These are phyloP conservation scores for Trichoderma atrobrunneum DNA, from an alignment of 2,329 filamentous ascomycete species.

Conservation along the genomic window DNA sequence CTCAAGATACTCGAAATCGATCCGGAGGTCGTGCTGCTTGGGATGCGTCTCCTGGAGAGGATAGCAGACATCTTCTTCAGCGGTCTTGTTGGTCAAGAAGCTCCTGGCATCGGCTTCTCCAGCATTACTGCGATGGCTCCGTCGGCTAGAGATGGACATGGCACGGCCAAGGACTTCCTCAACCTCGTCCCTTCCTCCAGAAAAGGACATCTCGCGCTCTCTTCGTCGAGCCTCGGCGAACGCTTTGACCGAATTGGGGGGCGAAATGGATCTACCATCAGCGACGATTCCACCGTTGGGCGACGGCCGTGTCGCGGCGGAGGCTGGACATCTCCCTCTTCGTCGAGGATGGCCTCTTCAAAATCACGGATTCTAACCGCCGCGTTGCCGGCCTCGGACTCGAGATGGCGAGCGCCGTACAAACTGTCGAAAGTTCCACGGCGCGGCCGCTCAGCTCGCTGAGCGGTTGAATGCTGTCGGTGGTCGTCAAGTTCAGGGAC, in stretches of 20 bases:
- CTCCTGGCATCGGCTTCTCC: slow-evolving; percentile 62
- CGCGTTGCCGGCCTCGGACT: slow-evolving; percentile 36
- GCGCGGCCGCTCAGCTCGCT: slow-evolving; percentile 58
- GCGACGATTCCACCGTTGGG: slow-evolving; percentile 54
- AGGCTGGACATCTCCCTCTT: slow-evolving; percentile 64
- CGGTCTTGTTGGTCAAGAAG: slow-evolving; percentile 64
- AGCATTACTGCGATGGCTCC: slow-evolving; percentile 56
- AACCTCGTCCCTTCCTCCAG: slow-evolving; percentile 43
- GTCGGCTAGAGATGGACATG: slow-evolving; percentile 55
- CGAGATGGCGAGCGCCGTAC: slow-evolving; percentile 51
- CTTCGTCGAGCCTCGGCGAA: slow-evolving; percentile 89
- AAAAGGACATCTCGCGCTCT: slow-evolving; percentile 66
- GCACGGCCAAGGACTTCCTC: slow-evolving; percentile 62
- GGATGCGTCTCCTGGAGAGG: slow-evolving; percentile 65
- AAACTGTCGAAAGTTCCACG: slow-evolving; percentile 74
- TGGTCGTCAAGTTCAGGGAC: slow-evolving; percentile 86
- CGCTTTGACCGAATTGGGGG: slow-evolving; percentile 95
- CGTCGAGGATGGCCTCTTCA: slow-evolving; percentile 73
- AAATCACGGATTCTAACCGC: slow-evolving; percentile 69
- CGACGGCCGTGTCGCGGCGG: slow-evolving; percentile 48
- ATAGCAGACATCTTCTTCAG: slow-evolving; percentile 87
- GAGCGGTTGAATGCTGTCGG: slow-evolving; percentile 61
- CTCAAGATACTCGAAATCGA: slow-evolving; percentile 92
- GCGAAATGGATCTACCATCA: slow-evolving; percentile 70
- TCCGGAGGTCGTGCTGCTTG: slow-evolving; percentile 63